A percentile compares a stretch with the other conserved stretches of the same genome.
Conservation (phyloP, 108 stramenopile species). For the Skeletonema potamos region DNA sequence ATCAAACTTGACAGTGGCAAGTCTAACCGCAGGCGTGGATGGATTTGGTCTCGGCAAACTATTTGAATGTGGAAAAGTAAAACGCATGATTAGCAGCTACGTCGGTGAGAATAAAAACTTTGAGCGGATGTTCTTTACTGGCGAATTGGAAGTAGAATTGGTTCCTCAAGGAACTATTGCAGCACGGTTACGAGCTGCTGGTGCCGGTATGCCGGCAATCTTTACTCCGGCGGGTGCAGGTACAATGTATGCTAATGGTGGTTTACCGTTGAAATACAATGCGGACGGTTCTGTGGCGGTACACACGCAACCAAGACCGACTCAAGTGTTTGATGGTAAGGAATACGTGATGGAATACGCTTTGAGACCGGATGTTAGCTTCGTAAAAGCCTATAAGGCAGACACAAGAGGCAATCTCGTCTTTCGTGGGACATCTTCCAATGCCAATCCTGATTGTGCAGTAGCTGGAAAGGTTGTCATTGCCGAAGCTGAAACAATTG, state of each 20-base stretch:
- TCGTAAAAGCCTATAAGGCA: constrained; percentile 89
- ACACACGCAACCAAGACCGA: constrained; percentile 54
- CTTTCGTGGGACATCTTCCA: constrained; percentile 85
- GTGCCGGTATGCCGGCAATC: constrained; percentile 90
- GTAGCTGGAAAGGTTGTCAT: constrained; percentile 85
- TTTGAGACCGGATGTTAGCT: constrained; percentile 70
- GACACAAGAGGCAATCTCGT: constrained; percentile 94
- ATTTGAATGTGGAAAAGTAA: constrained; percentile 80
- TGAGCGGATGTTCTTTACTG: constrained; percentile 85
- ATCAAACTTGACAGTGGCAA: constrained; percentile 74
- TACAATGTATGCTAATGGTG: constrained; percentile 88
- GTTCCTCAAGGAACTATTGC: constrained; percentile 91
- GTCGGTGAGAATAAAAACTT: constrained; percentile 93
- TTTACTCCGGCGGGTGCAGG: constrained; percentile 92
- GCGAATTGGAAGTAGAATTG: constrained; percentile 85
- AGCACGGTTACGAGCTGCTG: constrained; percentile 81
- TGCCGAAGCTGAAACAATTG: constrained; percentile 91
- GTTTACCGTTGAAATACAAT: constrained; percentile 87
- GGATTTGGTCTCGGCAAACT: constrained; percentile 76
- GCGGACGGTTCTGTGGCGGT: constrained; percentile 73
- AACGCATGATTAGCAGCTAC: constrained; percentile 85
- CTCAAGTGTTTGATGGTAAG: constrained; percentile 75
- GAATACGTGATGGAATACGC: constrained; percentile 93
- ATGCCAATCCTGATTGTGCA: constrained; percentile 92
- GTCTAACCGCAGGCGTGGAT: constrained; percentile 87